These are phyloP conservation scores for Pleurotus pulmonarius DNA, from an alignment of 768 basidiomycete species.

Conservation along the genomic window DNA sequence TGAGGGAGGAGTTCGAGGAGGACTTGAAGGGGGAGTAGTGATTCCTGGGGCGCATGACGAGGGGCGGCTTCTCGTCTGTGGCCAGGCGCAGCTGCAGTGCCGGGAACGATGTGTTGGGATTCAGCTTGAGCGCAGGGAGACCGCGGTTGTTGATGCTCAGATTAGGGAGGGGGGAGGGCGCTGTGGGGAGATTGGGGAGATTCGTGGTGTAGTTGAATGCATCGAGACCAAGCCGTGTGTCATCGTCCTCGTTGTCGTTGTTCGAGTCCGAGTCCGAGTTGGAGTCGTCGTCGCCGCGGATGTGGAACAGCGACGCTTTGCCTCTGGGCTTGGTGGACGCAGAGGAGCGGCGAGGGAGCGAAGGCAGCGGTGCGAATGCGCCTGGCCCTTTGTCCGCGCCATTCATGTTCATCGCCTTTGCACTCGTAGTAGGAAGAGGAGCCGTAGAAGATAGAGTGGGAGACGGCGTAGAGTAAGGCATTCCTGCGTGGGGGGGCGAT, in stretches of 20 bases:
- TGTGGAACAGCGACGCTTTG: constrained; percentile 27
- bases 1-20: neutral
- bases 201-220: constrained; percentile 8
- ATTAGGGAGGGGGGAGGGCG: too few relatives aligned
- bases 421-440: neutral
- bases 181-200: constrained; percentile 10
- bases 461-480: neutral
- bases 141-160: too few relatives aligned
- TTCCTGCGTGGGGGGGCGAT: neutral
- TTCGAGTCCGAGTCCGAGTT: constrained; percentile 23
- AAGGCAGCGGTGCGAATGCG: constrained; percentile 44
- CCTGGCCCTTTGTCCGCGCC: constrained; percentile 39
- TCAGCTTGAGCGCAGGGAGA: constrained; percentile 10
- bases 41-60: constrained; percentile 18
- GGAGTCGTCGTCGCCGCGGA: constrained; percentile 33
- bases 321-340: constrained; percentile 3
- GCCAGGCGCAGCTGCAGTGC: constrained; percentile 14
- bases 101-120: constrained; percentile 18
- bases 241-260: constrained; percentile 18
- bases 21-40: constrained; percentile 3
- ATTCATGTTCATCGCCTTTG: neutral
- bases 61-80: constrained; percentile 21
- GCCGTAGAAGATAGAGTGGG: too few relatives aligned
- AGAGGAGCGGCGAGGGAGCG: constrained; percentile 36
- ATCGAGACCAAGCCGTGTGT: neutral